These are phyloP conservation scores for Schizochytrium sp. DNA, from an alignment of 108 stramenopile genomes.

Conservation along the genomic window DNA sequence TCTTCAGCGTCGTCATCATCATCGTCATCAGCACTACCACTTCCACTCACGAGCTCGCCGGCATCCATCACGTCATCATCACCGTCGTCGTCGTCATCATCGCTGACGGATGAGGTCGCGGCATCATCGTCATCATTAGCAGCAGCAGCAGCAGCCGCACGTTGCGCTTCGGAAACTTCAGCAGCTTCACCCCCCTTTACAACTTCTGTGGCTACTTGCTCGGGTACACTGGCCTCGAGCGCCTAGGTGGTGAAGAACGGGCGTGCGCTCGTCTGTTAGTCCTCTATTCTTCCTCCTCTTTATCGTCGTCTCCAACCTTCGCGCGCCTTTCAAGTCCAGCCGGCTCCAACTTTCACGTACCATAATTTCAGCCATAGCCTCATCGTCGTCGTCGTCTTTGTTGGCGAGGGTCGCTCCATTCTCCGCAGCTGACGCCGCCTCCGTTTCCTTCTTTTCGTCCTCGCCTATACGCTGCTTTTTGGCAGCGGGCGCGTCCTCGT, in stretches of 20 bases:
- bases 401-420: background rate
- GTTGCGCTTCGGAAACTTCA: too few species aligned
- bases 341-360: too few species aligned
- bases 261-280: too few species aligned
- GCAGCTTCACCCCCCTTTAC: too few species aligned
- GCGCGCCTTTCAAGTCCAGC: background rate
- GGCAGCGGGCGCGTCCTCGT: background rate
- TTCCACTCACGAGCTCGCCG: background rate
- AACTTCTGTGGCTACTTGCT: too few species aligned
- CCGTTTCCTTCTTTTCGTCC: slow-evolving; percentile 68
- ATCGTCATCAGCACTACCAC: background rate
- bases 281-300: background rate
- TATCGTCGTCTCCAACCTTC: background rate
- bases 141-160: too few species aligned
- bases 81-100: background rate
- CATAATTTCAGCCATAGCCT: background rate
- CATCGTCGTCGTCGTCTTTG: slow-evolving; percentile 49
- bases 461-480: slow-evolving; percentile 50
- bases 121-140: too few species aligned
- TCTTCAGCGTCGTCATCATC: background rate
- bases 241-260: background rate
- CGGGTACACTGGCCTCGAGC: background rate
- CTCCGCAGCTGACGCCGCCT: slow-evolving; percentile 44
- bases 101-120: background rate
- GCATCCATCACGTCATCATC: background rate